A percentile compares a stretch with the other conserved stretches of the same genome.
These are phyloP conservation scores for Lindgomyces ingoldianus DNA, from an alignment of 495 filamentous ascomycete genomes.

Conservation along the genomic window DNA sequence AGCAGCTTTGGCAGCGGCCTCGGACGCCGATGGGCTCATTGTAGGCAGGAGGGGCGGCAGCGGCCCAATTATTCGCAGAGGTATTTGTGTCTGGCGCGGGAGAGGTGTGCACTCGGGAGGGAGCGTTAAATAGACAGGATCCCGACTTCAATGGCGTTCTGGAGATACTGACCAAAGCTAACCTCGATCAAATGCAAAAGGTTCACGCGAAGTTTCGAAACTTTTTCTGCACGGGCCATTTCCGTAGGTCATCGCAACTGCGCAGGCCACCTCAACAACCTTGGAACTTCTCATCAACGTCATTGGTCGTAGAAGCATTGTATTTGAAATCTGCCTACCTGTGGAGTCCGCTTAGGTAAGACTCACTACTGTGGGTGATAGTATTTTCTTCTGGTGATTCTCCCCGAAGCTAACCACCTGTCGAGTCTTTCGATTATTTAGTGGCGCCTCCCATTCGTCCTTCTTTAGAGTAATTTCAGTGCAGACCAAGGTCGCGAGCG, in stretches of 20 bases:
- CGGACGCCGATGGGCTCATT: conserved; percentile 32
- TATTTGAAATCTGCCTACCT: too few species aligned
- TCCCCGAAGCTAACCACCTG: conserved; percentile 61
- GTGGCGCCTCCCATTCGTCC: conserved; percentile 57
- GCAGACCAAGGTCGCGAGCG: conserved; percentile 60
- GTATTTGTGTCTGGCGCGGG: background rate
- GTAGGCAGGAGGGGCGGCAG: background rate
- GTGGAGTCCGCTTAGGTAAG: too few species aligned
- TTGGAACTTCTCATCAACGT: too few species aligned
- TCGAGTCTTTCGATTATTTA: conserved; percentile 60
- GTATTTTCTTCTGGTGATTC: conserved; percentile 54
- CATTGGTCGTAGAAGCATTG: too few species aligned
- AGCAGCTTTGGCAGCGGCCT: conserved; percentile 33
- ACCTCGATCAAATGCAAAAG: too few species aligned
- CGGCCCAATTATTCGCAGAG: background rate
- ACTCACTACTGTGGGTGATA: conserved; percentile 34
- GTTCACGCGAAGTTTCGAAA: too few species aligned
- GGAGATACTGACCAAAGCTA: too few species aligned
- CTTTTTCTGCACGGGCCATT: too few species aligned
- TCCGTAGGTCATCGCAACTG: too few species aligned
- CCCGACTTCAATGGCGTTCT: too few species aligned
- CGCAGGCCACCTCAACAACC: too few species aligned
- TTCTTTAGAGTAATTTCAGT: conserved; percentile 57
- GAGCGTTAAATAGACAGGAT: background rate
- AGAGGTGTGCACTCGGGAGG: background rate